Evolutionary conservation across 2,329 filamentous ascomycete species (phyloP), one percentile per base, ranked within the genome.

Genomic region (Ceratocystis huliohia): DNA sequence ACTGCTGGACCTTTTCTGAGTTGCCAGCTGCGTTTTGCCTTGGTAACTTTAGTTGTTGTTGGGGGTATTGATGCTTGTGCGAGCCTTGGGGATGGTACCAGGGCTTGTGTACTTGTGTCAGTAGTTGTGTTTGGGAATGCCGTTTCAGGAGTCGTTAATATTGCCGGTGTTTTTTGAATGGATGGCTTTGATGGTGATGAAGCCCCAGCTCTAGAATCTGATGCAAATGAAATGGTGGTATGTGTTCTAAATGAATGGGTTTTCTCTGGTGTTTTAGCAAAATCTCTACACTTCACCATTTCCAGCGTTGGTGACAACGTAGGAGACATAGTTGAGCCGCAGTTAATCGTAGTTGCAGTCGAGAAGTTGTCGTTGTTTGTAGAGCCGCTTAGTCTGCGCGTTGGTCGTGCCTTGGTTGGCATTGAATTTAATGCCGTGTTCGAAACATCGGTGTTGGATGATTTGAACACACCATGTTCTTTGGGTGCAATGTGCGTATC

Each of bases 271-370:
- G 28, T 28, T 28, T 57, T 57, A n/a, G 22, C 53, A 28, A n/a
- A 33, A 17, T 30, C 28, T 28, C 15, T 33, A n/a, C 15, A 4
- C 20, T 57, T 17, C 20, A 48, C 10, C 5, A 45, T 44, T 50
- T 25, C 33, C 20, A 45, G 1, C 15, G 13, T 5, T 5, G 61
- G 61, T 37, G 44, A 25, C 20, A 45, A 8, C 17, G 20, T 15
- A 3, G 61, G 2, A 3, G 61, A 15, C 25, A 10, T 22, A 30
- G 17, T 30, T 8, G 44, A 48, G 46, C 5, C 17, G 17, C 41
- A 15, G 37, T 33, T 28, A 33, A 1, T 84, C 84, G 4, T 82
- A 80, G 10, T 83, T 81, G 25, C 75, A 87, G 20, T 78, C 79
- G 37, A 73, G 77, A 56, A 79, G 81, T 64, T 63, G 75, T 63